Evolutionary conservation across 768 basidiomycete species (phyloP).

Genomic region (Kockovaella imperatae): DNA sequence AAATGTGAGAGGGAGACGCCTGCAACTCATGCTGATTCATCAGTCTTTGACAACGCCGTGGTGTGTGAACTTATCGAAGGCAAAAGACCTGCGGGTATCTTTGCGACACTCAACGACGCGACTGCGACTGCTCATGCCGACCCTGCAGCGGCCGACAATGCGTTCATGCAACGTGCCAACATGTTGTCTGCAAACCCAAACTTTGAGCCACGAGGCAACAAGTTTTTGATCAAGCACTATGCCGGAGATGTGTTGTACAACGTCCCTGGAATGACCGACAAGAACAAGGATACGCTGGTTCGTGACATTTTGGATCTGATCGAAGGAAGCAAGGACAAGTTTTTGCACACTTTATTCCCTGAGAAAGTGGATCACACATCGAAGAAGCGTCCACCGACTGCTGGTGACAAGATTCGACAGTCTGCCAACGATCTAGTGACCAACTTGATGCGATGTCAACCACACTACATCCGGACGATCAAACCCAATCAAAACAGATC

Average conservation of each 20-base stretch:
- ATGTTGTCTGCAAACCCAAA: conserved; percentile 76
- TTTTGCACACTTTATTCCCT: conserved; percentile 81
- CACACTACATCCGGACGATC: conserved; percentile 97
- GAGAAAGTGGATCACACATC: conserved; percentile 91
- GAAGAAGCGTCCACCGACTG: conserved; percentile 96
- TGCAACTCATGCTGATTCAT: conserved; percentile 48
- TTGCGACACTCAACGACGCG: conserved; percentile 97
- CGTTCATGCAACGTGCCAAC: conserved; percentile 85
- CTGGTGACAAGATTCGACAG: conserved; percentile 87
- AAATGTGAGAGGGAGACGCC: conserved; percentile 54
- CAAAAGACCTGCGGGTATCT: conserved; percentile 89
- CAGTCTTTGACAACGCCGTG: conserved; percentile 51
- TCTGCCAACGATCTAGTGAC: conserved; percentile 96
- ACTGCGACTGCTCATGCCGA: conserved; percentile 98
- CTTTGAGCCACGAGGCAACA: conserved; percentile 86
- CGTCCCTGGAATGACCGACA: conserved; percentile 96
- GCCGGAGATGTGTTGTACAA: conserved; percentile 99
- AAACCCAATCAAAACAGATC: conserved; percentile 98
- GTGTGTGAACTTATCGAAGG: conserved; percentile 98
- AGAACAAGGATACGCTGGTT: conserved; percentile 95
- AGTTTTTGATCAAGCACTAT: conserved; percentile 93
- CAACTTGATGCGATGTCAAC: conserved; percentile 94
- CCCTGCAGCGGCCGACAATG: conserved; percentile 88
- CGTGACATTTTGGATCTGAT: conserved; percentile 91
- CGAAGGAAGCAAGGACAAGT: conserved; percentile 67